Evolutionary conservation across 2,329 filamentous ascomycete genomes (phyloP), one percentile per base, ranked within the genome.

Genomic region (Cytospora leucostoma): DNA sequence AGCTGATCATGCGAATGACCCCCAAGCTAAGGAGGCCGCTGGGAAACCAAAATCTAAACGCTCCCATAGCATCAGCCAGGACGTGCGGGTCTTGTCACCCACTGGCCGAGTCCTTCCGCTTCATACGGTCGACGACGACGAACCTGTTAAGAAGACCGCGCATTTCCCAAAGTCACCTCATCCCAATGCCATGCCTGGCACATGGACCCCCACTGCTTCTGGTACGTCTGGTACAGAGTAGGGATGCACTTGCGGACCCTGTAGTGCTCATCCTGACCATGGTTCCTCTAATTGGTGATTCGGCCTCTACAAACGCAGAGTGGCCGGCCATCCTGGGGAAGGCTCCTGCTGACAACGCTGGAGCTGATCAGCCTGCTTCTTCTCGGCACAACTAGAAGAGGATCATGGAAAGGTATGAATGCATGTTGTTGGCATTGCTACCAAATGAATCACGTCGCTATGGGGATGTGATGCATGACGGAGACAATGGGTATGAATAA

Each of bases 61-160:
- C n/a, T 10, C 44, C 4, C 61, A 64, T 35, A 50, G 64, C 32
- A 37, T 64, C 21, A 47, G 40, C 44, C 64, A 63, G 37, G 64
- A 66, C 35, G 64, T 66, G 21, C 64, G 64, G 32, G 55, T 66
- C 15, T 54, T 66, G 37, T 64, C 64, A 19, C 64, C 64, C 3
- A 64, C 61, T 15, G 64, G 64, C 10, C 38, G 37, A 13, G 58
- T 66, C 15, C 62, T 61, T 38, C 15, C 52, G 13, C 62, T 61
- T 11, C 61, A 65, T 15, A 47, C 53, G 2, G 34, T 64, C 17
- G 57, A 61, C 11, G 57, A 54, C 13, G 61, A 59, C 17, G 64
- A 63, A 49, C 15, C 55, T 33, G 51, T 64, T 57, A 57, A 53
- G 32, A 62, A 59, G 50, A 40, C 47, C 2, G 50, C 57, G 27